These are phyloP conservation scores for Boletus eberwhitei DNA, from an alignment of 768 basidiomycete species.

Conservation along the genomic window DNA sequence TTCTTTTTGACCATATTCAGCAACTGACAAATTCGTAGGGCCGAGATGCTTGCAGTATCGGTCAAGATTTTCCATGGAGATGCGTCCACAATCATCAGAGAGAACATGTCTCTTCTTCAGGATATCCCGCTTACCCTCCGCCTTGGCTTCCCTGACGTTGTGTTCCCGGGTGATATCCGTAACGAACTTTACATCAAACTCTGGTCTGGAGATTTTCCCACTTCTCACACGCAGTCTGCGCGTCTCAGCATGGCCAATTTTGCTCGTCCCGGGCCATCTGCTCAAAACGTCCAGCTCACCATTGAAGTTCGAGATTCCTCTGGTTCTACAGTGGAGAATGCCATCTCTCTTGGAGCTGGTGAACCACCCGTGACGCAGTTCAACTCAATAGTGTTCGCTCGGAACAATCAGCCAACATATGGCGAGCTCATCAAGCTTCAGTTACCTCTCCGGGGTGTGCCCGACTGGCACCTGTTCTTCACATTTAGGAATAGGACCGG, in stretches of 20 bases:
- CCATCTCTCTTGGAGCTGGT: slow-evolving; percentile 80
- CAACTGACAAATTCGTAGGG: slow-evolving; percentile 42
- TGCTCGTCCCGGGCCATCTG: slow-evolving; percentile 52
- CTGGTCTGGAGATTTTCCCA: slow-evolving; percentile 86
- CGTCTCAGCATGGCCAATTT: slow-evolving; percentile 58
- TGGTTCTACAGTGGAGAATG: slow-evolving; percentile 65
- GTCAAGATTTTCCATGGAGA: slow-evolving; percentile 89
- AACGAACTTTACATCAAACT: slow-evolving; percentile 97
- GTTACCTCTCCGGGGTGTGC: slow-evolving; percentile 62
- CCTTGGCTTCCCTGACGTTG: slow-evolving; percentile 94
- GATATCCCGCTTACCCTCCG: slow-evolving; percentile 80
- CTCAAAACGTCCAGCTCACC: slow-evolving; percentile 74
- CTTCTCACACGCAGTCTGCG: slow-evolving; percentile 48
- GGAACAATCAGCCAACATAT: slow-evolving; percentile 86
- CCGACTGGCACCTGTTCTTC: slow-evolving; percentile 90
- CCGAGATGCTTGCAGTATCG: slow-evolving; percentile 82
- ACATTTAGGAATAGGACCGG: slow-evolving; percentile 78
- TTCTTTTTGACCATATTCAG: not conserved
- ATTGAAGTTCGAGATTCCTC: slow-evolving; percentile 80
- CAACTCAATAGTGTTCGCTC: slow-evolving; percentile 87
- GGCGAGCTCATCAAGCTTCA: slow-evolving; percentile 90
- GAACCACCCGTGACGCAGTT: slow-evolving; percentile 79
- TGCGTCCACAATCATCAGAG: slow-evolving; percentile 64
- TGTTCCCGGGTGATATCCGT: slow-evolving; percentile 87
- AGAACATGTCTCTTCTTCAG: slow-evolving; percentile 80